Percentiles rank a stretch among this genome's conserved stretches.
Evolutionary conservation across 306 rosid species (phyloP).

Genomic region (Oxytropis ochrocephala): DNA sequence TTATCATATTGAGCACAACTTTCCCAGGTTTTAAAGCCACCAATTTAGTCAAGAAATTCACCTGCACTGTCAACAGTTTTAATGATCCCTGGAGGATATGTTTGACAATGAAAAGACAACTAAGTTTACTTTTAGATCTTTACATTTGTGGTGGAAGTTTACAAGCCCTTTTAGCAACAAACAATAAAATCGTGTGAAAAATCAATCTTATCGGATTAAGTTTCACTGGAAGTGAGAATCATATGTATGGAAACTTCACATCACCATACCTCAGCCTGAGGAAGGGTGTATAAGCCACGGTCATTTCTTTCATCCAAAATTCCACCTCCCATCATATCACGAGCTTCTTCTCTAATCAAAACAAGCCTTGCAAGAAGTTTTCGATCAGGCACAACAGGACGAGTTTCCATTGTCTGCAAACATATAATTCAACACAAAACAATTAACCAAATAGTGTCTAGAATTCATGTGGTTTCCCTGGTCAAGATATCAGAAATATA

Average conservation of each 20-base stretch:
- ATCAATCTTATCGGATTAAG: background rate
- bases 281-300: conserved; percentile 85
- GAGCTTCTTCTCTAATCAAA: conserved; percentile 96
- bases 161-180: conserved; percentile 10
- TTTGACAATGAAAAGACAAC: background rate
- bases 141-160: background rate
- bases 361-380: conserved; percentile 94
- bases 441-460: background rate
- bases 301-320: conserved; percentile 84
- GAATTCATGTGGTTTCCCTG: background rate
- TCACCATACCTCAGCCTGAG: conserved; percentile 74
- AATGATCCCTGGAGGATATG: conserved; percentile 13
- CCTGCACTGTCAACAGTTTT: conserved; percentile 42
- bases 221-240: background rate
- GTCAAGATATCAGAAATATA: background rate
- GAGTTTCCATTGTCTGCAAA: conserved; percentile 88
- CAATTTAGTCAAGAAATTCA: conserved; percentile 79
- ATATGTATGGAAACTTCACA: conserved; percentile 6
- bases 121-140: background rate
- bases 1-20: conserved; percentile 75
- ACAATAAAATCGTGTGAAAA: background rate
- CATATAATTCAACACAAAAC: conserved; percentile 6
- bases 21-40: conserved; percentile 89
- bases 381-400: conserved; percentile 81
- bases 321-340: conserved; percentile 98